phyloP scores from a whole-genome alignment of 805 yeast genomes.

The Kodamaea restingae region DNA sequence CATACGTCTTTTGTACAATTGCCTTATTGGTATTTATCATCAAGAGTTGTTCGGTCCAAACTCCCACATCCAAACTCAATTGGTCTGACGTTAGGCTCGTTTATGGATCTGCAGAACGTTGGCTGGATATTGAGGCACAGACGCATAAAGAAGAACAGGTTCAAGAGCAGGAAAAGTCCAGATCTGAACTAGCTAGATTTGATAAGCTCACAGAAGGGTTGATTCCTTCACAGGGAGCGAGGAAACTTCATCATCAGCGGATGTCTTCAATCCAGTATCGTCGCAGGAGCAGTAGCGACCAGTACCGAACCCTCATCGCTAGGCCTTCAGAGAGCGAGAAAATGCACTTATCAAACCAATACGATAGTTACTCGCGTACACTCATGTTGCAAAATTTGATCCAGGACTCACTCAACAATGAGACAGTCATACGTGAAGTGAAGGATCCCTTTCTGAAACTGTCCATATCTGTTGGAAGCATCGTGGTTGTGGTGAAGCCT shows the following conservation, averaged over 20 bases:
- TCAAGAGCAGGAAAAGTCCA: no score
- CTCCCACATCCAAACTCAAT: neutral
- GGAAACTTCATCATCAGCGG: slow-evolving; percentile 3
- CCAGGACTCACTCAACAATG: slow-evolving; percentile 14
- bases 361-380: slow-evolving; percentile 26
- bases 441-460: slow-evolving; percentile 25
- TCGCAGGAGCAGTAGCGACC: slow-evolving; percentile 6
- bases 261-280: slow-evolving; percentile 9
- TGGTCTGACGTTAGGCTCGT: neutral
- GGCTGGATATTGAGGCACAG: neutral
- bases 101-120: neutral
- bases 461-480: slow-evolving; percentile 20
- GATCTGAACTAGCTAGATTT: slow-evolving; percentile 11
- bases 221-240: neutral
- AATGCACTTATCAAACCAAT: slow-evolving; percentile 14
- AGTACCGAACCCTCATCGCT: slow-evolving; percentile 12
- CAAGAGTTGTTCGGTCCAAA: neutral
- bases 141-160: no score
- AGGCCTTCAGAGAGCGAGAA: slow-evolving; percentile 14
- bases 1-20: neutral
- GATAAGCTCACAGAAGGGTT: slow-evolving; percentile 14
- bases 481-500: slow-evolving; percentile 31
- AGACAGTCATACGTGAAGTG: slow-evolving; percentile 19
- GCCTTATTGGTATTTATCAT: neutral
- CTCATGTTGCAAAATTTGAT: slow-evolving; percentile 23